Percentiles rank a stretch among this genome's conserved stretches.
phyloP scores from a whole-genome alignment of 257 asterid species.

The Eucommia ulmoides region DNA sequence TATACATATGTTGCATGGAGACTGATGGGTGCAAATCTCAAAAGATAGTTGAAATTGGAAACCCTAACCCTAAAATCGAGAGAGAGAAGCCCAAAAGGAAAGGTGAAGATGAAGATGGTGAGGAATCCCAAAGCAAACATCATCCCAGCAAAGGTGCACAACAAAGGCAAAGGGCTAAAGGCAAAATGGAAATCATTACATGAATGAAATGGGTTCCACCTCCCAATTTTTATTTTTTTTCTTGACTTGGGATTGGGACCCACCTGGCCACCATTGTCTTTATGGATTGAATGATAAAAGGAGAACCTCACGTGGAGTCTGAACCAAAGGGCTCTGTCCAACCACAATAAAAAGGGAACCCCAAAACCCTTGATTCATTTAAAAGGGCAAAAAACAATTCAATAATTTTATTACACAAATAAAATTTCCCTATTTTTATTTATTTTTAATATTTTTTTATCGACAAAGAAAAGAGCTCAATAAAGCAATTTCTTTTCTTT shows the following conservation, averaged over 20 bases:
- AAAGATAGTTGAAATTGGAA: too few species aligned
- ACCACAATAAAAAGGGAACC: conserved; percentile 34
- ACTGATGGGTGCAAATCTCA: too few species aligned
- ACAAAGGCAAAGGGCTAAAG: too few species aligned
- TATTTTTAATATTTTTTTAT: too few species aligned
- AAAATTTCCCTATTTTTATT: too few species aligned
- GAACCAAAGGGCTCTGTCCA: conserved; percentile 84
- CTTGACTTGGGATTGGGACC: conserved; percentile 67
- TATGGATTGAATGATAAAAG: conserved; percentile 92
- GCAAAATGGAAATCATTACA: conserved; percentile 47
- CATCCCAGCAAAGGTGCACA: too few species aligned
- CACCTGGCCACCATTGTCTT: conserved; percentile 72
- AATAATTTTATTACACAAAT: background rate
- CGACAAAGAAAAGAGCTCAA: conserved; percentile 10
- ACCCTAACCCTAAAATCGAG: too few species aligned
- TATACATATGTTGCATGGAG: too few species aligned
- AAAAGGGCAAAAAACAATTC: background rate
- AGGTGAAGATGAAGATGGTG: too few species aligned
- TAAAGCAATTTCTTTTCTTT: conserved; percentile 25
- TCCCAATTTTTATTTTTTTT: conserved; percentile 33
- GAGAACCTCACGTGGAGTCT: conserved; percentile 99
- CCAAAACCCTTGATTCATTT: background rate
- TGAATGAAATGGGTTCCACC: conserved; percentile 33
- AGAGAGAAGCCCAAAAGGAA: too few species aligned
- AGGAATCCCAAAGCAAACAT: too few species aligned